Evolutionary conservation across 202 grass and related monocot genomes (phyloP).

Genomic region (Hordeum pubiflorum): DNA sequence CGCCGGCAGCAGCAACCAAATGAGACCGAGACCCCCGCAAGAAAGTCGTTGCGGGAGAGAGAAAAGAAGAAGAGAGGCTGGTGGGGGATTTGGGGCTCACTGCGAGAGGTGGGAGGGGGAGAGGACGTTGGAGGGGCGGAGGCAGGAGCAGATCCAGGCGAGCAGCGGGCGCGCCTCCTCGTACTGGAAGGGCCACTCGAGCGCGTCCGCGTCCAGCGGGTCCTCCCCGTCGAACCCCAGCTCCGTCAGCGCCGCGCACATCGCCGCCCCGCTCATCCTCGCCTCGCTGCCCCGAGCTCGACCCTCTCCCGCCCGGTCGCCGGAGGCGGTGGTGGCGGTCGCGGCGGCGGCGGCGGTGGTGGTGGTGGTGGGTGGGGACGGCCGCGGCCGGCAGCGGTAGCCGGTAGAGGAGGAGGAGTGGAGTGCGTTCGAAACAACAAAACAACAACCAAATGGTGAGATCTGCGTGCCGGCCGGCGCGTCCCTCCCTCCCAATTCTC

Average conservation of each 20-base stretch:
- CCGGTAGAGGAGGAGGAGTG: constrained; percentile 4
- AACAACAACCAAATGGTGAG: constrained; percentile 4
- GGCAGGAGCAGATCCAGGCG: constrained; percentile 99
- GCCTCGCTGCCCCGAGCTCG: neutral
- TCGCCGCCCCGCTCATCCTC: constrained; percentile 75
- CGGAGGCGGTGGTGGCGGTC: neutral
- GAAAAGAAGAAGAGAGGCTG: neutral
- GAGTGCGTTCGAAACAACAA: constrained; percentile 36
- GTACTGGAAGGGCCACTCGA: constrained; percentile 99
- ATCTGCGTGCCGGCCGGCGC: neutral
- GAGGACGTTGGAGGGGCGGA: constrained; percentile 95
- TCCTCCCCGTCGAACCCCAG: constrained; percentile 87
- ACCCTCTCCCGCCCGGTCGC: neutral
- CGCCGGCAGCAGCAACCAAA: neutral
- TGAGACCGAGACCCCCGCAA: neutral
- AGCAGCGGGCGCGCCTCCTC: constrained; percentile 84
- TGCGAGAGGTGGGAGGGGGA: constrained; percentile 70
- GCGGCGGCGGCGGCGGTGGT: neutral
- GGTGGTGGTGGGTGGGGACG: neutral
- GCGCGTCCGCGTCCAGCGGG: constrained; percentile 81
- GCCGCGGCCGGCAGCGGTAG: constrained; percentile 38
- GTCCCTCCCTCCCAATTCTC: too few relatives aligned
- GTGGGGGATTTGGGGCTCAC: constrained; percentile 13
- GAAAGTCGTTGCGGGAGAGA: neutral
- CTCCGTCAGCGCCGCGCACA: constrained; percentile 72